phyloP scores from a whole-genome alignment of 2,329 filamentous ascomycete genomes.

The Sclerotinia borealis region DNA sequence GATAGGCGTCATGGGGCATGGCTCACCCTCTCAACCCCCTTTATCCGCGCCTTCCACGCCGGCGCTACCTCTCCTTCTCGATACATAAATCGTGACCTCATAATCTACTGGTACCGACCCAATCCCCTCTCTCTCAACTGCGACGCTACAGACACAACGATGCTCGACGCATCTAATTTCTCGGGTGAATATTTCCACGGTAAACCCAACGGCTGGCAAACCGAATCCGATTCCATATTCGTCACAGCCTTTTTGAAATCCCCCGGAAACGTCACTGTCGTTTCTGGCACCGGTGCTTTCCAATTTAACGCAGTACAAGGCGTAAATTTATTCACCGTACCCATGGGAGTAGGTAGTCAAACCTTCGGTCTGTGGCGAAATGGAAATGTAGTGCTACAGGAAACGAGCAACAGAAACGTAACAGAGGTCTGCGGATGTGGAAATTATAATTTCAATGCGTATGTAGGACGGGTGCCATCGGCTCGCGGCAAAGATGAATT shows the following conservation, averaged over 20 bases:
- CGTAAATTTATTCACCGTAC: neutral
- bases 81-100: neutral
- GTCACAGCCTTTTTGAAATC: neutral
- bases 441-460: slow-evolving; percentile 13
- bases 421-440: neutral
- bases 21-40: slow-evolving; percentile 5
- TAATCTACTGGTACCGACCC: slow-evolving; percentile 12
- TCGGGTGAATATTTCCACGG: slow-evolving; percentile 2
- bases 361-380: neutral
- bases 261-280: neutral
- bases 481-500: neutral
- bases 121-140: neutral
- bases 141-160: slow-evolving; percentile 7
- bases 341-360: neutral
- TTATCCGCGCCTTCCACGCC: slow-evolving; percentile 1
- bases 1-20: slow-evolving; percentile 5
- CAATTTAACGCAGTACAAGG: neutral
- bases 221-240: slow-evolving; percentile 1
- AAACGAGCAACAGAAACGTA: neutral
- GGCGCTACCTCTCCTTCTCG: neutral
- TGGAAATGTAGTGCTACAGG: neutral
- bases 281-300: neutral
- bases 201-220: slow-evolving; percentile 7
- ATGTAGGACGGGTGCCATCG: neutral
- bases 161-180: neutral